Base-by-base conservation (phyloP, 495 filamentous ascomycete genomes). In the Penicillium chermesinum region DNA sequence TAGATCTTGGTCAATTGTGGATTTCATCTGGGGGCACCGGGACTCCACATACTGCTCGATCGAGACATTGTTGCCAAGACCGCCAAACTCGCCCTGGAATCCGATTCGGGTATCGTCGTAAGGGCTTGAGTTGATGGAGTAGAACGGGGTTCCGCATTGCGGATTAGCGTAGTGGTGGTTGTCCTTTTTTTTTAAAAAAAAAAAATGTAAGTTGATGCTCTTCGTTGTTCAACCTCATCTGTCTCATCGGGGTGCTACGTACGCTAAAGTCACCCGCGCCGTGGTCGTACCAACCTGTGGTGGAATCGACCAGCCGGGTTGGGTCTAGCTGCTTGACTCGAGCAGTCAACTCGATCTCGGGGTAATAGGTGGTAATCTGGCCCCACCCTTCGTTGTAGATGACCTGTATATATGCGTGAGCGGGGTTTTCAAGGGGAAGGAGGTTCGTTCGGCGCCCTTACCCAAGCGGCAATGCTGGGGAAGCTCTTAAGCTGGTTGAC, bases 351-450 rank as follows among this genome's bases (percentile, higher is more conserved):
- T 57, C 64, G 16, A 78, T 75, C 49, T 85, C 81, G 1, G 81
- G 79, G 42, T 75, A 67, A 12, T 58, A 58, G 2, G 68, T 41
- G 1, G 48, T 68, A 17, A 74, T 59, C 48, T 87, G 83, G 7
- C 80, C 83, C 83, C 83, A 87, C 22, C 82, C 83, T 57, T 87
- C 83, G 58, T 87, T 87, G 59, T 87, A 87, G 51, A 87, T 78
- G 32, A 84, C 61, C 77, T 80, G 33, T 7, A 33, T n/a, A 14
- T 16, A 1, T 12, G 15, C 3, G 15, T 50, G 18, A 52, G 41
- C 14, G 14, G 34, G 12, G 22, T 22, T 6, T 22, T 13, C 15
- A 20, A 4, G 22, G 3, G 3, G 6, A 32, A 4, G 22, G 3
- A 4, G 6, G 21, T 3, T 41, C 16, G 3, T 22, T 33, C 12